phyloP scores from a whole-genome alignment of 1,284 basidiomycete species.

The Malassezia caprae region DNA sequence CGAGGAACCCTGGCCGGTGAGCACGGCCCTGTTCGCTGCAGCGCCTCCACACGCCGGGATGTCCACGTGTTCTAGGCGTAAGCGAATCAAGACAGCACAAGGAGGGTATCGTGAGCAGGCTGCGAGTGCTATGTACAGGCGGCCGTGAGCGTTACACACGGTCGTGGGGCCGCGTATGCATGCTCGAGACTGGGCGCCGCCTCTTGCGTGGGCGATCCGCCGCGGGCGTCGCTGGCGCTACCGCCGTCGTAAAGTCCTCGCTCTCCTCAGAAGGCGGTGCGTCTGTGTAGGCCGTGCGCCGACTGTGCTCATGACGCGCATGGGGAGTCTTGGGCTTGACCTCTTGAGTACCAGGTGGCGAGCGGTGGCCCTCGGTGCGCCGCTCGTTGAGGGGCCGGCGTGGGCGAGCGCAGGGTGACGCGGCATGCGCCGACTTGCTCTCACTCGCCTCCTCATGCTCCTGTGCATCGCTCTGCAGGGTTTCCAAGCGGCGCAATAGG shows the following conservation, averaged over 20 bases:
- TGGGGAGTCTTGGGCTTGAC: background rate
- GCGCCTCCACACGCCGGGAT: background rate
- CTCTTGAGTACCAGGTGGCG: background rate
- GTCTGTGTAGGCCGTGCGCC: background rate
- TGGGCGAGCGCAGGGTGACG: background rate
- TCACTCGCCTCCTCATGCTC: background rate
- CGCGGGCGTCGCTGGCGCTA: background rate
- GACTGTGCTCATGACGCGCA: background rate
- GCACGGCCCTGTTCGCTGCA: conserved; percentile 9
- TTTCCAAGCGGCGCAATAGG: conserved; percentile 6
- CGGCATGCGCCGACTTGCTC: background rate
- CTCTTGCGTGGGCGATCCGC: background rate
- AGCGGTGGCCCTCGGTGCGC: background rate
- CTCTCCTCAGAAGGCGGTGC: background rate
- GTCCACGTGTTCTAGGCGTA: background rate
- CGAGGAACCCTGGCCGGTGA: background rate
- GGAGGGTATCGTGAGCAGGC: background rate
- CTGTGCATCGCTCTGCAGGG: conserved; percentile 7
- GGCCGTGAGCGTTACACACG: background rate
- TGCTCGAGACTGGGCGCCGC: background rate
- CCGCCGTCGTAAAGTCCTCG: background rate
- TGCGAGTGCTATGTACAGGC: background rate
- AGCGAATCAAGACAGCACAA: background rate
- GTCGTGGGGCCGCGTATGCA: background rate
- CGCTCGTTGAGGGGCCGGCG: background rate